Percentiles rank a stretch among this genome's conserved stretches.
These are phyloP conservation scores for Catharanthus roseus DNA, from an alignment of 257 asterid genomes.

Conservation along the genomic window DNA sequence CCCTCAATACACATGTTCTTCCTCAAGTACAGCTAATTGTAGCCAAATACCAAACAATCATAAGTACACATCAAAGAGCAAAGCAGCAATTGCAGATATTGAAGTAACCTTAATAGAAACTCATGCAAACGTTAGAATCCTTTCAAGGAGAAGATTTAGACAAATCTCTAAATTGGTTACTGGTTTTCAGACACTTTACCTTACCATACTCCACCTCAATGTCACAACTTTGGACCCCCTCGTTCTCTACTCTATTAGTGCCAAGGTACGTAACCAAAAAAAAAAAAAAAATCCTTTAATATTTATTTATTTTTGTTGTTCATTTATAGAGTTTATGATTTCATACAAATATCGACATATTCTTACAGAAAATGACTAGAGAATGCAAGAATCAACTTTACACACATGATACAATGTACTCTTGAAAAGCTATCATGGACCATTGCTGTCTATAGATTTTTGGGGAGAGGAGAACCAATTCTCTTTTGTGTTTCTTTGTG, in stretches of 20 bases:
- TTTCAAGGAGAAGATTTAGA: conserved; percentile 51
- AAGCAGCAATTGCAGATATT: conserved; percentile 69
- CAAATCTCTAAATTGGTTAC: conserved; percentile 77
- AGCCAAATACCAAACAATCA: conserved; percentile 28
- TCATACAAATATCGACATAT: not conserved
- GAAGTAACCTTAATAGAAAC: conserved; percentile 90
- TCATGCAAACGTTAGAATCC: conserved; percentile 80
- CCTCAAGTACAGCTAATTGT: not conserved
- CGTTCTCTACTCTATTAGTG: conserved; percentile 90
- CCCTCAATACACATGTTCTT: conserved; percentile 65
- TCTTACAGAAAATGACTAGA: conserved; percentile 57
- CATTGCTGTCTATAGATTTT: conserved; percentile 5
- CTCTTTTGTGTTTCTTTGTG: not conserved
- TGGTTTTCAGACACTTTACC: conserved; percentile 54
- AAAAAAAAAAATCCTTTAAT: not conserved
- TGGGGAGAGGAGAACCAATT: not conserved
- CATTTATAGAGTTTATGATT: not conserved
- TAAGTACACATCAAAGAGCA: conserved; percentile 61
- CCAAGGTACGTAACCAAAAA: conserved; percentile 52
- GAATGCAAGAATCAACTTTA: conserved; percentile 69
- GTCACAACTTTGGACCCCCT: conserved; percentile 71
- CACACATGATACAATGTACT: conserved; percentile 35
- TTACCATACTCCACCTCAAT: conserved; percentile 79
- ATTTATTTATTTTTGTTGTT: not conserved
- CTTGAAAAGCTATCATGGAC: conserved; percentile 25